Conservation (phyloP, 164 flowering plant species). For the Protea cynaroides region DNA sequence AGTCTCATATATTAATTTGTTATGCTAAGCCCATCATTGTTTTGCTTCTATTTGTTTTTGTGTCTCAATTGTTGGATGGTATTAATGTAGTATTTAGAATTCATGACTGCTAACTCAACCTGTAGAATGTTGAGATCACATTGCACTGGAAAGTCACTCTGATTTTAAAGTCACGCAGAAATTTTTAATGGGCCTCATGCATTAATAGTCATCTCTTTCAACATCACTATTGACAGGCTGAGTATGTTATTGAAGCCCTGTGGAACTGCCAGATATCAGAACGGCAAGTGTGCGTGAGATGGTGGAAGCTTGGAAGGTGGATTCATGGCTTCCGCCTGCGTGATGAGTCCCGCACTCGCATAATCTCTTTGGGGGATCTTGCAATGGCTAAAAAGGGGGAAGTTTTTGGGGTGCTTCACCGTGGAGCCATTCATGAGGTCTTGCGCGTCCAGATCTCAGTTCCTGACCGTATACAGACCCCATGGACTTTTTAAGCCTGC, state of each 20-base stretch:
- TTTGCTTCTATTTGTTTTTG: too few species aligned
- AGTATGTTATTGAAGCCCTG: constrained; percentile 41
- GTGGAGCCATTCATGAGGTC: constrained; percentile 85
- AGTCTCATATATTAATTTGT: too few species aligned
- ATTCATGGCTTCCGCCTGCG: constrained; percentile 63
- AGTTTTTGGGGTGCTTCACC: constrained; percentile 58
- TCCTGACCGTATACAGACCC: constrained; percentile 24
- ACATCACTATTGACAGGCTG: constrained; percentile 56
- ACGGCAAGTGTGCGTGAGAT: constrained; percentile 61
- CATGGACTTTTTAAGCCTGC: constrained; percentile 29
- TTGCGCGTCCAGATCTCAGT: constrained; percentile 62
- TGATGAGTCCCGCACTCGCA: constrained; percentile 51
- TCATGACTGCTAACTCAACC: too few species aligned
- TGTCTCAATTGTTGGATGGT: too few species aligned
- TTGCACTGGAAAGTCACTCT: too few species aligned
- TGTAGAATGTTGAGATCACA: too few species aligned
- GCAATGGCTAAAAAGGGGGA: constrained; percentile 39
- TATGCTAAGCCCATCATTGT: too few species aligned
- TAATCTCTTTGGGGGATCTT: constrained; percentile 52
- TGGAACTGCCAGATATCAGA: constrained; percentile 42
- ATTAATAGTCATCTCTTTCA: too few species aligned
- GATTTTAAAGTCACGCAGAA: too few species aligned
- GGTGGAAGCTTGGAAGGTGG: constrained; percentile 96
- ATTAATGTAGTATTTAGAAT: too few species aligned
- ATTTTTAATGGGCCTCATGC: too few species aligned